Base-by-base conservation (phyloP, 1,284 basidiomycete species). In the Xanthoconium separans region DNA sequence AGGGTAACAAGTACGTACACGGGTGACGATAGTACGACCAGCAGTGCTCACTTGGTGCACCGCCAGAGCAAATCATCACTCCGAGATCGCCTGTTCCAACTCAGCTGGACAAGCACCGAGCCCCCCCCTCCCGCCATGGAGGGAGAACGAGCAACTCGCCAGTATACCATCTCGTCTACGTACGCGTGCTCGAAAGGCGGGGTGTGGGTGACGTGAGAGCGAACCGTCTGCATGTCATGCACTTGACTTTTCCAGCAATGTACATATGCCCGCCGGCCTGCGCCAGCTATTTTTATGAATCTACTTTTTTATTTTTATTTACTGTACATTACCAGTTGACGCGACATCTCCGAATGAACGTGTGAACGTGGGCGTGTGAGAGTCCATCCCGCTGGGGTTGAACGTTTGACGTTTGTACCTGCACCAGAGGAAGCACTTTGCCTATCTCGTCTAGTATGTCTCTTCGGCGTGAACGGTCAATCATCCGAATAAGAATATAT, bases 341-440 rank as follows among this genome's bases (percentile, higher is more conserved):
- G 44, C 29, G 44, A 33, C 52, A 53, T 22, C 42, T 44, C 36
- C 51, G 37, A 30, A 40, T 54, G 53, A 54, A 41, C 51, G 53
- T 54, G 53, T 20, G 43, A 54, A 30, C 5, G n/a, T 5, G 10
- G 18, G 10, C 9, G n/a, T 20, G 50, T 44, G 52, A 15, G 42
- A 54, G 50, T 45, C 34, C 41, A 34, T 15, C 10, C 43, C 1
- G 34, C n/a, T 40, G 12, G 43, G 50, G 39, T 6, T 41, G 18
- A 13, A 11, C n/a, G n/a, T 16, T 37, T 37, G 36, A n/a, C 10
- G 27, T 16, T 34, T 37, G 41, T 7, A 15, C 16, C 44, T 22
- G 30, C 30, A 18, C 50, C 44, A 8, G 27, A 9, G 50, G 31
- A n/a, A 30, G 18, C 24, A 7, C 16, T 34, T 53, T 54, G 22